Evolutionary conservation across 768 basidiomycete species (phyloP), one percentile per base, ranked within the genome.

Genomic region (Pholiota microspora): DNA sequence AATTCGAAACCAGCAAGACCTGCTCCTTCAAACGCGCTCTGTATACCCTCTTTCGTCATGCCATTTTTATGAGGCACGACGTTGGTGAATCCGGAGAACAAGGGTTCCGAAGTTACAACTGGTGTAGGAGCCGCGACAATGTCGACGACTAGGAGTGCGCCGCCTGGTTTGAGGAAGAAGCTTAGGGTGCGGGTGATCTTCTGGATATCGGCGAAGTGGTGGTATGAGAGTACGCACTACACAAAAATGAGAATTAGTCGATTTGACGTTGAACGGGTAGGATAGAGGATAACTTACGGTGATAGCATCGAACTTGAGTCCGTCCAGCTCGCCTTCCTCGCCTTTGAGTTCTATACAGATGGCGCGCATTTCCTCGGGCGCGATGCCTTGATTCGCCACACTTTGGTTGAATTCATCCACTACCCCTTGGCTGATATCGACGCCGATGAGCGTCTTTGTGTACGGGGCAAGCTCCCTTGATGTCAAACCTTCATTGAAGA

Each of bases 351-450:
- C 78, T 0, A 66, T 67, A 55, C 82, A 78, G 27, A 89, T 65
- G 1, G 86, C 86, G 8, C 73, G 73, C 85, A 91, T 87, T 62
- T 88, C 85, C 48, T 87, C 83, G 1, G 73, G 68, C 1, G 77
- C 61, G 32, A 89, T 79, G 4, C 88, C 87, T 54, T 89, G 84
- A 51, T 85, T 80, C 16, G 55, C 55, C 10, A 82, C 82, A 18
- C 75, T 72, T 49, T 69, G 62, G 67, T 89, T 89, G 73, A 81
- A 92, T 13, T 73, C 68, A 51, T 89, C 83, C 7, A 92, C 85
- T 74, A 84, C 80, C 1, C 69, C 78, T 58, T 84, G 82, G 69
- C 84, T 89, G 63, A 91, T 86, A 63, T 92, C 91, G 13, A 88
- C 82, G 8, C 89, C 90, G 13, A 90, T 69, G 57, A 92, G 78